Conservation (phyloP, 257 asterid genomes). For the Solanum habrochaites region DNA sequence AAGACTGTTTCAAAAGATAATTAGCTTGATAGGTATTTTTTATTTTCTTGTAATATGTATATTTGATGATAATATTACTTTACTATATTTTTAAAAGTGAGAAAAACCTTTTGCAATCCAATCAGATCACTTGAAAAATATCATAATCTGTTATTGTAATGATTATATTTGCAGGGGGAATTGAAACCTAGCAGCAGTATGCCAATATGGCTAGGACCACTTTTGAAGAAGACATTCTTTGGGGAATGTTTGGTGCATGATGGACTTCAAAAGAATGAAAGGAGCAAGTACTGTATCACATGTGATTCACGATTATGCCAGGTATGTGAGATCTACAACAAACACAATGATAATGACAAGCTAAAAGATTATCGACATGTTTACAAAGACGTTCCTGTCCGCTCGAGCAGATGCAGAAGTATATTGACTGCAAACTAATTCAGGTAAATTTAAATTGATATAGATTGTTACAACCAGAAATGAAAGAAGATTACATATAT, state of each 20-base stretch:
- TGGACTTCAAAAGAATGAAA: constrained; percentile 12
- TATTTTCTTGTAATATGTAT: no score
- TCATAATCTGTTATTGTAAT: background rate
- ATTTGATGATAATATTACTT: no score
- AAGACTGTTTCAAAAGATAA: background rate
- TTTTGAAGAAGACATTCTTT: constrained; percentile 21
- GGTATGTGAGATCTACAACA: constrained; percentile 9
- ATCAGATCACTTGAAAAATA: background rate
- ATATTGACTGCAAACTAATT: constrained; percentile 11
- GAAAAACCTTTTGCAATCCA: no score
- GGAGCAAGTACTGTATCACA: constrained; percentile 23
- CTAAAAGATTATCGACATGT: constrained; percentile 19
- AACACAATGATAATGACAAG: constrained; percentile 8
- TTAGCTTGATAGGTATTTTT: background rate
- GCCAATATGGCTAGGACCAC: constrained; percentile 20
- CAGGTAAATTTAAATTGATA: constrained; percentile 4
- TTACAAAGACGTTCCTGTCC: constrained; percentile 19
- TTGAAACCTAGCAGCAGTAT: background rate
- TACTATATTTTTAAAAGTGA: no score
- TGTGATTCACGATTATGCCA: constrained; percentile 22
- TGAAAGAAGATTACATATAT: background rate
- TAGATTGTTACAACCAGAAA: background rate
- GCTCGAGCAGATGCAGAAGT: constrained; percentile 1
- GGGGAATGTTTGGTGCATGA: constrained; percentile 16
- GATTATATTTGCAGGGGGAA: background rate